These are phyloP conservation scores for Desmodesmus armatus DNA, from an alignment of 139 green algal species.

Conservation along the genomic window DNA sequence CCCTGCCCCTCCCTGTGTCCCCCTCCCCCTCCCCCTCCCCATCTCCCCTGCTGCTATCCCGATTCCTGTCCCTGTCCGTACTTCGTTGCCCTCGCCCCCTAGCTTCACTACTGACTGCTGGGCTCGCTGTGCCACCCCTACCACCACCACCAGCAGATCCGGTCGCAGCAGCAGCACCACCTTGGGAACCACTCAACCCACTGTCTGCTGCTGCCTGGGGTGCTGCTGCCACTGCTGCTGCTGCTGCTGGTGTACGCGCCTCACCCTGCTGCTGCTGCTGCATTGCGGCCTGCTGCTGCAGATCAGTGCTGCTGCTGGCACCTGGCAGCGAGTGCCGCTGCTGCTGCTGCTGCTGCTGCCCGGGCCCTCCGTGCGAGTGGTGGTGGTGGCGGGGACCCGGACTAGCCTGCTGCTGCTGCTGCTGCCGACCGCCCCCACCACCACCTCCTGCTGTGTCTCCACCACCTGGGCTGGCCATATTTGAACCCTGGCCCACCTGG, in stretches of 20 bases:
- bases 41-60: no score
- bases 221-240: not conserved
- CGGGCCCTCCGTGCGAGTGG: no score
- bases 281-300: not conserved
- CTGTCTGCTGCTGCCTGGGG: not conserved
- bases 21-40: no score
- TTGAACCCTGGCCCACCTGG: not conserved
- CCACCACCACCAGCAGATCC: not conserved
- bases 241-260: not conserved
- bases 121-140: no score
- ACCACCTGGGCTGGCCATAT: not conserved
- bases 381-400: no score
- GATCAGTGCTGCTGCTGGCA: slow-evolving; percentile 25
- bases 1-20: no score
- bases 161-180: not conserved
- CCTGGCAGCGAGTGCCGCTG: not conserved
- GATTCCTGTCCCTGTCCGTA: not conserved
- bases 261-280: slow-evolving; percentile 15
- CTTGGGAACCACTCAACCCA: not conserved
- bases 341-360: slow-evolving; percentile 7
- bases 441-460: not conserved
- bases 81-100: not conserved
- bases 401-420: slow-evolving; percentile 11
- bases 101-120: not conserved
- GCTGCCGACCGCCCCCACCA: not conserved